Evolutionary conservation across 2,329 filamentous ascomycete species (phyloP).

Genomic region (Pseudogymnoascus sp.): DNA sequence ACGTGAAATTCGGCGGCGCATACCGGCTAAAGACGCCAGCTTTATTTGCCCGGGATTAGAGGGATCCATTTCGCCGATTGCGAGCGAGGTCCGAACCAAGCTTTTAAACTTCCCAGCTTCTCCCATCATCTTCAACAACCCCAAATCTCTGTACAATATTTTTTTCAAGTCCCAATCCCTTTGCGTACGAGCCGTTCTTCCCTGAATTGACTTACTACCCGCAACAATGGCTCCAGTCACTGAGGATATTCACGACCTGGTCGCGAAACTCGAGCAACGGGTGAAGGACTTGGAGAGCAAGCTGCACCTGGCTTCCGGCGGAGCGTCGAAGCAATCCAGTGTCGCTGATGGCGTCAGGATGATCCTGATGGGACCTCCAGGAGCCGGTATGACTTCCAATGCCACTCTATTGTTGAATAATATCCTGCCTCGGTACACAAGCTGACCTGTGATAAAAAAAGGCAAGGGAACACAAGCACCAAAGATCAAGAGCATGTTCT

Average conservation of each 20-base stretch:
- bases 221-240: constrained; percentile 79
- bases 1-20: background rate
- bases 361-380: constrained; percentile 95
- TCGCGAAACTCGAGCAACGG: constrained; percentile 76
- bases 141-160: constrained; percentile 19
- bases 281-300: constrained; percentile 78
- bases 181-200: constrained; percentile 6
- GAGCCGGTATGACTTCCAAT: constrained; percentile 66
- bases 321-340: constrained; percentile 41
- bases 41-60: constrained; percentile 8
- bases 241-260: constrained; percentile 77
- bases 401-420: constrained; percentile 1
- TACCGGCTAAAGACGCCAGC: constrained; percentile 9
- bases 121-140: constrained; percentile 14
- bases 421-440: background rate
- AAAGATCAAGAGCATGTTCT: constrained; percentile 96
- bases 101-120: constrained; percentile 11
- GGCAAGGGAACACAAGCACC: constrained; percentile 99
- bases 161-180: constrained; percentile 13
- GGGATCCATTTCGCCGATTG: constrained; percentile 4
- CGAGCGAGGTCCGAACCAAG: constrained; percentile 11
- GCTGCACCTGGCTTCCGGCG: constrained; percentile 47
- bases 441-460: constrained; percentile 41
- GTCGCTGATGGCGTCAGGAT: constrained; percentile 75
- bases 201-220: constrained; percentile 17